phyloP scores from a whole-genome alignment of 1,284 basidiomycete genomes.

The Apiotrichum siamense region DNA sequence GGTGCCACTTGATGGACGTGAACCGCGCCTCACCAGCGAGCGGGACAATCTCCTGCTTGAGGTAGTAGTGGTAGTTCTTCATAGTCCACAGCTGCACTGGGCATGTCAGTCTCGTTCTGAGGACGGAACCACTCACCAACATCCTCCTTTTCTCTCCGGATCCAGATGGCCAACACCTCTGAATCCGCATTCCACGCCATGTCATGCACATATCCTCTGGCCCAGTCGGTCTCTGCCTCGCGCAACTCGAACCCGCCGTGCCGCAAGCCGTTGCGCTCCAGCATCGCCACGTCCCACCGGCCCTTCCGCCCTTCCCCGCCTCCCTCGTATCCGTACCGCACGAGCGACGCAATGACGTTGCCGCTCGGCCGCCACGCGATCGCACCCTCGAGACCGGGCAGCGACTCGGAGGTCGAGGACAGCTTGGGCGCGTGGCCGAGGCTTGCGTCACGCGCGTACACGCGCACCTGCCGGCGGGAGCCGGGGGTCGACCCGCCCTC shows the following conservation, averaged over 20 bases:
- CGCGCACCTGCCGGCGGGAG: constrained; percentile 59
- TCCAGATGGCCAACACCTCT: constrained; percentile 75
- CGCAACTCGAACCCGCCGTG: constrained; percentile 82
- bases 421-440: constrained; percentile 56
- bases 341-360: constrained; percentile 73
- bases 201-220: constrained; percentile 58
- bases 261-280: constrained; percentile 88
- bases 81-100: constrained; percentile 90
- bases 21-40: constrained; percentile 51
- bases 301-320: constrained; percentile 55
- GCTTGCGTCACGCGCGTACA: constrained; percentile 61
- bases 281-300: constrained; percentile 85
- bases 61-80: constrained; percentile 95
- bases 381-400: constrained; percentile 72
- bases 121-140: constrained; percentile 55
- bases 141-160: constrained; percentile 61
- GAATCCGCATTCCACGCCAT: constrained; percentile 87
- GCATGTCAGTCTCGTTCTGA: constrained; percentile 11
- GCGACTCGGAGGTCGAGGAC: constrained; percentile 76
- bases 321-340: constrained; percentile 71
- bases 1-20: constrained; percentile 74
- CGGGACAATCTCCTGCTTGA: constrained; percentile 77
- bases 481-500: constrained; percentile 2
- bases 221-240: constrained; percentile 47
- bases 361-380: constrained; percentile 87